Base-by-base conservation (phyloP, 169 alveolate species). In the Eimeria tenella region DNA sequence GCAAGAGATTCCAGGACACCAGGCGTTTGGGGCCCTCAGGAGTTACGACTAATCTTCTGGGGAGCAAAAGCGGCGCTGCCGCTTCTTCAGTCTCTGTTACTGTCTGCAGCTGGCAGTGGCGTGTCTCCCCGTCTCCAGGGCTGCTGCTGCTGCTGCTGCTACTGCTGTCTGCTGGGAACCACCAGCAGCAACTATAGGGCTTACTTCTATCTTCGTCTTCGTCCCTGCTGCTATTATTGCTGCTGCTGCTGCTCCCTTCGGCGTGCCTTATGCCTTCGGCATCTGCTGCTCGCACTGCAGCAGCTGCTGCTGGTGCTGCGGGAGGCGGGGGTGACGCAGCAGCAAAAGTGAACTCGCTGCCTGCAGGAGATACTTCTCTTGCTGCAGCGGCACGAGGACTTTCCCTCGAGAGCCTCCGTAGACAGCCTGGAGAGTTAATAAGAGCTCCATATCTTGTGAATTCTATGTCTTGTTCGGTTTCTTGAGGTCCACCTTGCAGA, bases 81-180 rank as follows among this genome's bases (percentile, higher is more conserved):
- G 82, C 82, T 25, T 25, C 52, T 71, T 25, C 82, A 3, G 82
- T 10, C 11, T 4, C 53, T 21, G 82, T 8, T 21, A 71, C 56
- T 6, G 82, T 71, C 2, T 71, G 82, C 23, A 71, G 17, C 49
- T 25, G 82, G 52, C 82, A 71, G 19, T 71, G 82, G 53, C 82
- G 82, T 25, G 55, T 71, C 4, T 71, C 23, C 9, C 74, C 74
- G 9, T 63, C 17, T 63, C n/a, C 21, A 25, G 42, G 17, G 74
- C 74, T 63, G 74, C 74, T 63, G 82, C 50, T 71, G 82, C 82
- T 21, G 82, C 82, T 71, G 82, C 82, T 31, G 82, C 74, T 62
- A 23, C n/a, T 62, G 81, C 81, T 5, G 53, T 31, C 23, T 19
- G 23, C 82, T 25, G 50, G 82, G 82, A 25, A 71, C 82, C 82